Evolutionary conservation across 768 basidiomycete genomes (phyloP), one percentile per base, ranked within the genome.

Genomic region (Phaeotremella skinneri): DNA sequence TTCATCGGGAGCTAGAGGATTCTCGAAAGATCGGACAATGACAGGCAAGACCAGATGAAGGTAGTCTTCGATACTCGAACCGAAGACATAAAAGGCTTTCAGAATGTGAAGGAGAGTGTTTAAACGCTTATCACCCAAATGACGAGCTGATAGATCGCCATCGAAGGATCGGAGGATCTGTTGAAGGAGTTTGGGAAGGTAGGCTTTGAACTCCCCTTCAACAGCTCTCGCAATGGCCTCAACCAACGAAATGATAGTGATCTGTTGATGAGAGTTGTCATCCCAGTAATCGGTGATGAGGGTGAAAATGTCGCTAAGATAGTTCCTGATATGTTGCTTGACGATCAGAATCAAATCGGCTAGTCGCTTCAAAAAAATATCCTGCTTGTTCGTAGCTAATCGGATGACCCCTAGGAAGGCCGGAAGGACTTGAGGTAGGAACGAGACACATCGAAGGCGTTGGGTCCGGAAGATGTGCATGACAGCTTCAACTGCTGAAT

Each of bases 381-480:
- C 91, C 78, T 96, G 91, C 41, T 89, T 78, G 26, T 90, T 84
- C 0, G 87, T 83, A 21, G 78, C 77, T 7, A 84, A 85, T 20
- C 89, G 84, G 16, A 92, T 90, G 26, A 97, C 93, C 21, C 83
- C 80, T 11, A 94, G 84, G 78, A 98, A 96, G 0, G 93, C 94
- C 1, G 96, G 96, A 27, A 99, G 88, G 67, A 91, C 91, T 81
- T 96, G 92, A 43, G 94, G 90, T 25, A 99, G 79, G 79, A 97
- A 98, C 1, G 89, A 85, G 20, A 94, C 92, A 75, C 91, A 96
- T 81, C 93, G 92, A 72, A 98, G 79, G 14, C 94, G 92, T 72
- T 98, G 93, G 0, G 92, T 96, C 78, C 93, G 92, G 83, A 98
- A 99, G 61, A 99, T 98, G 47, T 91, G 88, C 91, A 98, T 97